These are phyloP conservation scores for Phaffia tasmanica DNA, from an alignment of 768 basidiomycete species.

Conservation along the genomic window DNA sequence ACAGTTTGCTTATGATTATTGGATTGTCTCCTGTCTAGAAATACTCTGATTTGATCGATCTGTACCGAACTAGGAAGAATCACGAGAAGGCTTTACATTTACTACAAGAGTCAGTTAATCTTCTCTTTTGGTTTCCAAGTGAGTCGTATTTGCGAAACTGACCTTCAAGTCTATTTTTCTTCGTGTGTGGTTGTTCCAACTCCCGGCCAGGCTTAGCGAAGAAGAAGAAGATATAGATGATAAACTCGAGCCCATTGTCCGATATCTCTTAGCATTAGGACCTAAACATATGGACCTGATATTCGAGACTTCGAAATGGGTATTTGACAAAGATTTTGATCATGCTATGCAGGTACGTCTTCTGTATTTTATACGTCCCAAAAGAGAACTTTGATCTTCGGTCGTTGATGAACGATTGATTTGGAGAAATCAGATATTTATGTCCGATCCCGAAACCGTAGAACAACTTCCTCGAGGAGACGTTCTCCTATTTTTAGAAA, in stretches of 20 bases:
- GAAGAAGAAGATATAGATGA: conserved; percentile 66
- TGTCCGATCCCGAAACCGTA: conserved; percentile 68
- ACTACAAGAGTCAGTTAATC: conserved; percentile 59
- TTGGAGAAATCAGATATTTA: conserved; percentile 62
- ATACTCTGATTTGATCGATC: conserved; percentile 75
- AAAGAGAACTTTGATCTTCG: no score
- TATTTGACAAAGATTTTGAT: conserved; percentile 60
- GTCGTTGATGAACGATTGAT: no score
- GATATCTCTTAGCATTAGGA: conserved; percentile 82
- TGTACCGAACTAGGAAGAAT: conserved; percentile 94
- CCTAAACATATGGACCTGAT: conserved; percentile 69
- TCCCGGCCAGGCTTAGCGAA: conserved; percentile 55
- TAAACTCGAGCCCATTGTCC: conserved; percentile 69
- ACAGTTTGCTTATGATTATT: background rate
- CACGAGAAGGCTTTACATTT: conserved; percentile 75
- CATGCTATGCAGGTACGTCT: conserved; percentile 62
- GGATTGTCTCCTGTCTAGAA: conserved; percentile 47
- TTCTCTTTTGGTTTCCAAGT: background rate
- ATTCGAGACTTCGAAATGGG: conserved; percentile 71
- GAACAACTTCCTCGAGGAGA: conserved; percentile 63
- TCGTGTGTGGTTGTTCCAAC: background rate
- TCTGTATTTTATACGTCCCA: background rate
- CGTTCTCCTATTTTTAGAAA: conserved; percentile 68
- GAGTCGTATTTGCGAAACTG: background rate
- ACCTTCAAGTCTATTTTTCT: background rate